These are phyloP conservation scores for Coprinopsis sp. DNA, from an alignment of 768 basidiomycete genomes.

Conservation along the genomic window DNA sequence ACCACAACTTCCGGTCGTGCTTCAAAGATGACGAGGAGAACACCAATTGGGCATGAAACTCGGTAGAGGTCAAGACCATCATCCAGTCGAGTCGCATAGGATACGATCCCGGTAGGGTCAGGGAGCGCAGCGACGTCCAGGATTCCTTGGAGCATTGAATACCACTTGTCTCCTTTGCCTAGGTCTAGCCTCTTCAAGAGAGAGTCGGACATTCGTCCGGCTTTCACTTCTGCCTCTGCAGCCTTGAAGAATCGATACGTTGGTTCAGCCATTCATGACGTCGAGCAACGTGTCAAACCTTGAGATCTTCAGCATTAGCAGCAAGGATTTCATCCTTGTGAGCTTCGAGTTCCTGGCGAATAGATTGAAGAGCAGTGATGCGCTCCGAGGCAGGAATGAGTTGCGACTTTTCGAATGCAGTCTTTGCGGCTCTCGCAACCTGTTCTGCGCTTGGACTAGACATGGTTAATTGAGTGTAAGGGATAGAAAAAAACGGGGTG, in stretches of 20 bases:
- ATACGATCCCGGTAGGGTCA: constrained; percentile 81
- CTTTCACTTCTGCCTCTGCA: constrained; percentile 71
- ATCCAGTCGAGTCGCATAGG: constrained; percentile 88
- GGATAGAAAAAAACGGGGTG: background rate
- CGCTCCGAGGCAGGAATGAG: constrained; percentile 66
- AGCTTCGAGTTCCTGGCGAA: constrained; percentile 59
- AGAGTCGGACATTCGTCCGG: constrained; percentile 79
- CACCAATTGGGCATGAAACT: constrained; percentile 95
- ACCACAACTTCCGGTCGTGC: constrained; percentile 96
- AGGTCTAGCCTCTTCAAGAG: constrained; percentile 86
- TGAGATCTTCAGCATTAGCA: constrained; percentile 80
- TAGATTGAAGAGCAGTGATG: constrained; percentile 63
- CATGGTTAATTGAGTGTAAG: constrained; percentile 13
- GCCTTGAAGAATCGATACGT: constrained; percentile 38
- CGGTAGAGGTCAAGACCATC: constrained; percentile 85
- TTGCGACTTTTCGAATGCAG: constrained; percentile 85
- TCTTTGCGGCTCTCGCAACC: constrained; percentile 77
- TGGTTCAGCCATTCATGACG: background rate
- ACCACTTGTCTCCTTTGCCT: constrained; percentile 81
- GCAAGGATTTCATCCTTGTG: constrained; percentile 65
- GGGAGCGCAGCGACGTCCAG: constrained; percentile 80
- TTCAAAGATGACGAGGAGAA: constrained; percentile 94
- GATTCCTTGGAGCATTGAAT: constrained; percentile 88
- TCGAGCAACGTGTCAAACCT: constrained; percentile 37
- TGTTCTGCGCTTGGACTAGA: constrained; percentile 24